phyloP scores from a whole-genome alignment of 371 early-diverging fungal species.

The Fennellomyces sp. region DNA sequence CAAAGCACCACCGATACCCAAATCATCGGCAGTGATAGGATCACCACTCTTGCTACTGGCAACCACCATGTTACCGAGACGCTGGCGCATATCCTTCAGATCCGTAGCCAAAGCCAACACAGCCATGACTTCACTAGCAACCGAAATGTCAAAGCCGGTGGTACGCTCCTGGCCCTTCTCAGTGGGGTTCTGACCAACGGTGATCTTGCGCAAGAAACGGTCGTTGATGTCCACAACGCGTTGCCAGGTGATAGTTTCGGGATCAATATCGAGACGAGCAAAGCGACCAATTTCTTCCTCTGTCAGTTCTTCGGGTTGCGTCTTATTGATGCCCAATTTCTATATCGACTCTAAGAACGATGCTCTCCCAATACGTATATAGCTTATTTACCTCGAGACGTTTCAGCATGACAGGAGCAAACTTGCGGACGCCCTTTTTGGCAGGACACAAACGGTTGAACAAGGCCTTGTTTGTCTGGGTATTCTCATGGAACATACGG shows the following conservation, averaged over 20 bases:
- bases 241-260: slow-evolving; percentile 92
- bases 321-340: slow-evolving; percentile 83
- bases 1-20: slow-evolving; percentile 94
- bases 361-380: neutral
- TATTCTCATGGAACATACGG: slow-evolving; percentile 95
- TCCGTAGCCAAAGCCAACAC: slow-evolving; percentile 90
- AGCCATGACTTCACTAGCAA: slow-evolving; percentile 98
- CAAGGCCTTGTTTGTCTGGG: slow-evolving; percentile 85
- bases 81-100: slow-evolving; percentile 88
- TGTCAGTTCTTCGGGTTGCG: slow-evolving; percentile 77
- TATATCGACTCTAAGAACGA: neutral
- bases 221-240: slow-evolving; percentile 96
- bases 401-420: slow-evolving; percentile 85
- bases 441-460: slow-evolving; percentile 89
- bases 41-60: slow-evolving; percentile 81
- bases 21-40: slow-evolving; percentile 93
- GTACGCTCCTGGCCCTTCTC: slow-evolving; percentile 86
- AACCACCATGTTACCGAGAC: slow-evolving; percentile 94
- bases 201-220: slow-evolving; percentile 90
- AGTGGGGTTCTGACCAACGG: slow-evolving; percentile 84
- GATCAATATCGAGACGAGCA: slow-evolving; percentile 93
- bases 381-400: slow-evolving; percentile 59
- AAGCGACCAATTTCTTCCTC: slow-evolving; percentile 78
- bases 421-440: slow-evolving; percentile 80
- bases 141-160: slow-evolving; percentile 96